Conservation (phyloP, 2,329 filamentous ascomycete species). For the Sclerotiophoma versabilis region DNA sequence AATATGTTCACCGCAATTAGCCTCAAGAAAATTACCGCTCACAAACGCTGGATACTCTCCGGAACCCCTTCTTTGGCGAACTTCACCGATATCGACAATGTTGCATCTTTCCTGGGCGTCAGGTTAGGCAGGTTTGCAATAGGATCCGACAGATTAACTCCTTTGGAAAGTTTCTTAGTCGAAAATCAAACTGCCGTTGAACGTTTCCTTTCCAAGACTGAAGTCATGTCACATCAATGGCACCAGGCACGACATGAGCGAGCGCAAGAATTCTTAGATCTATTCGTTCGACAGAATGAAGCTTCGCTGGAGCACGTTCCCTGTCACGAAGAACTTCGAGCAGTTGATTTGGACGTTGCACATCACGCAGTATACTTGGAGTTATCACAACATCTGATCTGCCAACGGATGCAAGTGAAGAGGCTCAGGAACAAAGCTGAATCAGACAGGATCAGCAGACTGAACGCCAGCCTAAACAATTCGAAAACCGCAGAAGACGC, state of each 20-base stretch:
- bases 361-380: constrained; percentile 64
- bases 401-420: constrained; percentile 57
- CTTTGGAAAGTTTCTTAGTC: constrained; percentile 53
- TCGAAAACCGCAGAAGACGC: constrained; percentile 60
- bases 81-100: constrained; percentile 66
- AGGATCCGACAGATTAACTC: constrained; percentile 51
- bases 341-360: constrained; percentile 54
- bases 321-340: constrained; percentile 53
- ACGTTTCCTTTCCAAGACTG: constrained; percentile 61
- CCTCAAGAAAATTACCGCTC: constrained; percentile 56
- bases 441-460: constrained; percentile 48
- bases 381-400: constrained; percentile 61
- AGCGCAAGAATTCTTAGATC: constrained; percentile 63
- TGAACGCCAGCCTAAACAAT: constrained; percentile 57
- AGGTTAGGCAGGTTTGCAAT: constrained; percentile 63
- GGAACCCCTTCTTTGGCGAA: constrained; percentile 66
- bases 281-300: constrained; percentile 57
- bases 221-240: constrained; percentile 60
- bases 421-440: constrained; percentile 46
- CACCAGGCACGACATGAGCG: constrained; percentile 59
- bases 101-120: constrained; percentile 64
- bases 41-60: constrained; percentile 68
- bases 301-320: constrained; percentile 47
- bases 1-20: constrained; percentile 40
- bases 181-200: constrained; percentile 56